Conservation (phyloP, 2,329 filamentous ascomycete species). For the Aureobasidium sp. region DNA sequence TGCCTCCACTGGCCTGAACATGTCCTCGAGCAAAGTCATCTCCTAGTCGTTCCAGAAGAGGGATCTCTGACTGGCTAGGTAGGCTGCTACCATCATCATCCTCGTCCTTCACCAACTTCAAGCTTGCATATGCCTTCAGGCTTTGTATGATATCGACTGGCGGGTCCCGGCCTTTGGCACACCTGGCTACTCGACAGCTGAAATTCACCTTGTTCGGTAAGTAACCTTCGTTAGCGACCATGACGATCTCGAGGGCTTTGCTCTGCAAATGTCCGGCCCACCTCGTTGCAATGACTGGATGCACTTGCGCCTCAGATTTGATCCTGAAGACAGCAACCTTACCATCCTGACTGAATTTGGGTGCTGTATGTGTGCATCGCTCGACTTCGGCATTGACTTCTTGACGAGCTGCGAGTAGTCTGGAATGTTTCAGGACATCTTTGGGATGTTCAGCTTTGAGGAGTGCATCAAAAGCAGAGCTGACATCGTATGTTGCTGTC, state of each 20-base stretch:
- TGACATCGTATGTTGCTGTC: constrained; percentile 54
- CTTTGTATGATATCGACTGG: constrained; percentile 58
- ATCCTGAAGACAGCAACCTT: constrained; percentile 58
- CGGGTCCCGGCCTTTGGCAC: constrained; percentile 46
- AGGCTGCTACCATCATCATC: neutral
- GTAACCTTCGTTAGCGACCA: constrained; percentile 62
- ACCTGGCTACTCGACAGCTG: constrained; percentile 55
- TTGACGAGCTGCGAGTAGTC: constrained; percentile 46
- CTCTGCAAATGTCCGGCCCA: constrained; percentile 58
- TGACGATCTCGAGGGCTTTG: constrained; percentile 53
- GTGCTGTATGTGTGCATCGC: constrained; percentile 53
- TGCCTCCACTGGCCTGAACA: constrained; percentile 60
- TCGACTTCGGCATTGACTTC: constrained; percentile 58
- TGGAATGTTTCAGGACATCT: constrained; percentile 43
- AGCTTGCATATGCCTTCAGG: constrained; percentile 44
- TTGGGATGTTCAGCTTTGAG: constrained; percentile 44
- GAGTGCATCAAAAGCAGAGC: constrained; percentile 54
- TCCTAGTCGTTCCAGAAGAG: constrained; percentile 46
- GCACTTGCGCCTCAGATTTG: constrained; percentile 53
- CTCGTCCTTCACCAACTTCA: constrained; percentile 19
- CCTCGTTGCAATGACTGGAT: constrained; percentile 59
- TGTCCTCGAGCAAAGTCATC: constrained; percentile 60
- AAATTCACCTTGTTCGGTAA: constrained; percentile 58
- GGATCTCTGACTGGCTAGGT: constrained; percentile 14
- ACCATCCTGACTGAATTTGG: constrained; percentile 56